Evolutionary conservation across 176 grass and related monocot genomes (phyloP), one percentile per base, ranked within the genome.

Genomic region (Oryza coarctata): DNA sequence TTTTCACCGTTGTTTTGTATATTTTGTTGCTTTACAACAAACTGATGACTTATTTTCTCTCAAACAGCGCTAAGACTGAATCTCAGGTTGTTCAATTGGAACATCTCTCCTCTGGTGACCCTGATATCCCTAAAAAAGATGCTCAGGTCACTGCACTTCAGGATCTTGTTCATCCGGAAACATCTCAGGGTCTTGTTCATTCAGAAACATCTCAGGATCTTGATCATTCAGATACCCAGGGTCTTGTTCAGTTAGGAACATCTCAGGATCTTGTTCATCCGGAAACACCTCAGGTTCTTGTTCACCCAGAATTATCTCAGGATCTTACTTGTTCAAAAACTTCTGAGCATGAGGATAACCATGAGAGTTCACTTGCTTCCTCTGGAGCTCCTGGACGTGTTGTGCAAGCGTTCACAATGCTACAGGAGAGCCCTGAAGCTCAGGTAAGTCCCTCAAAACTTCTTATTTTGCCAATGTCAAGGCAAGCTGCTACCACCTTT

Each of bases 381-480:
- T 60, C 73, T 35, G 77, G 73, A 83, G 73, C 78, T 18, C 57
- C 82, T 71, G 71, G 52, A 44, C 79, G 52, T 71, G 86, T 92
- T 71, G 80, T 92, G 22, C 82, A 86, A 78, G 90, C 86, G 26
- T 86, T 88, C 70, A 75, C 86, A 63, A 70, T 88, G 79, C 83
- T 92, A 14, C 74, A 92, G 0, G 68, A 45, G 35, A 83, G 69
- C 55, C 86, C 86, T 75, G 86, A 86, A 80, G 79, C 79, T 71
- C 86, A 88, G 86, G 86, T 92, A 85, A 17, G 6, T 67, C 20
- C 26, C 62, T 68, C 5, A 49, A n/a, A 20, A 64, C 57, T 70
- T 60, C 65, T 25, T 52, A 74, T 62, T 33, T 33, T 66, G 78
- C 65, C 71, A 79, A 32, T 73, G 15, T 75, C 40, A 43, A 43